Percentiles rank a stretch among this genome's conserved stretches.
These are phyloP conservation scores for Hymenoscyphus fraxineus DNA, from an alignment of 2,329 filamentous ascomycete species.

Conservation along the genomic window DNA sequence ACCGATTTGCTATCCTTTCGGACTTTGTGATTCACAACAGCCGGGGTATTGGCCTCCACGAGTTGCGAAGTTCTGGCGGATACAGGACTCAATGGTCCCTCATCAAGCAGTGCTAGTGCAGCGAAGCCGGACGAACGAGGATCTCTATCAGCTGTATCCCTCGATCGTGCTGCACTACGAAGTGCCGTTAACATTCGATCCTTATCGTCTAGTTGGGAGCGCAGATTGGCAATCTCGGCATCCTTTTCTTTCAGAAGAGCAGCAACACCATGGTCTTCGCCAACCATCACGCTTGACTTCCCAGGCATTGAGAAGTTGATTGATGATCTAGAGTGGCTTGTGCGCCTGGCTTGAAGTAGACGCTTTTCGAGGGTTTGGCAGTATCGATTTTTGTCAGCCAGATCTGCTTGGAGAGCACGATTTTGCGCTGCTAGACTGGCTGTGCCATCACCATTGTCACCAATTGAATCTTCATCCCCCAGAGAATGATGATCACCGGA, in stretches of 20 bases:
- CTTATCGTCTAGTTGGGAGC: conserved; percentile 86
- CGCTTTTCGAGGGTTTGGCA: conserved; percentile 91
- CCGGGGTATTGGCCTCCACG: conserved; percentile 23
- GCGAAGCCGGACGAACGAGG: conserved; percentile 22
- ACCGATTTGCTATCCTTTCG: conserved; percentile 56
- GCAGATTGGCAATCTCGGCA: conserved; percentile 85
- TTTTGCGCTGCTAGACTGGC: conserved; percentile 84
- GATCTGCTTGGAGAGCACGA: conserved; percentile 85
- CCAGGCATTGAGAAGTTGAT: conserved; percentile 58
- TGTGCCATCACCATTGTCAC: conserved; percentile 81
- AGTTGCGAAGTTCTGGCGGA: conserved; percentile 31
- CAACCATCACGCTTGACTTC: conserved; percentile 63
- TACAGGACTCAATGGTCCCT: conserved; percentile 31
- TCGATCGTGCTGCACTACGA: conserved; percentile 77
- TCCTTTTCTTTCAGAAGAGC: conserved; percentile 82
- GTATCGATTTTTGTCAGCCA: conserved; percentile 95
- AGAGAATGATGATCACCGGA: conserved; percentile 27
- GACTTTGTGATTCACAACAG: conserved; percentile 26
- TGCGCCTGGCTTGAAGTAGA: conserved; percentile 81
- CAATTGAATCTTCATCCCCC: conserved; percentile 65
- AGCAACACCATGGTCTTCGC: conserved; percentile 73
- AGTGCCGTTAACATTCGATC: conserved; percentile 89
- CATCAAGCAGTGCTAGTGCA: conserved; percentile 18
- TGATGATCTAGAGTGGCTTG: conserved; percentile 84
- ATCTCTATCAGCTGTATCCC: conserved; percentile 69